These are phyloP conservation scores for Taiwanofungus camphoratus DNA, from an alignment of 1,284 basidiomycete species.

Conservation along the genomic window DNA sequence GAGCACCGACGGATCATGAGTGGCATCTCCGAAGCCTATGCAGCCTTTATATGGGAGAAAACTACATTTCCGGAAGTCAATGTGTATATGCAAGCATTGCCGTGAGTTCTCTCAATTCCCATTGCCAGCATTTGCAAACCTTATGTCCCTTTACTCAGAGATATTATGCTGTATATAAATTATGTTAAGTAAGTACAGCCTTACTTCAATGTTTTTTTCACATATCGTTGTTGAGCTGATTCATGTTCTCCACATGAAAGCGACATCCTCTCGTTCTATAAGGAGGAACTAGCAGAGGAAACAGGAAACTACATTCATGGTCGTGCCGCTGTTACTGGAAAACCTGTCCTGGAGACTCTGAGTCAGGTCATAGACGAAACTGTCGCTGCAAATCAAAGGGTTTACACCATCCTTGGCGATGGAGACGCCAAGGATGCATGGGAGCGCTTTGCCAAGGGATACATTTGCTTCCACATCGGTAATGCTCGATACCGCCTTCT, in stretches of 20 bases:
- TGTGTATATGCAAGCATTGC: not conserved
- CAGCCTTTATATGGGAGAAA: not conserved
- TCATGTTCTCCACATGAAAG: slow-evolving; percentile 6
- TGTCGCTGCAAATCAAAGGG: slow-evolving; percentile 5
- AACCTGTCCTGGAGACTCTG: not conserved
- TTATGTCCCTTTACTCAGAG: too few relatives aligned
- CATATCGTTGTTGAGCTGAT: not conserved
- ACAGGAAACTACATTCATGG: not conserved
- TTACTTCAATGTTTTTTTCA: not conserved
- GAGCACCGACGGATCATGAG: not conserved
- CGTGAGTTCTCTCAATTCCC: too few relatives aligned
- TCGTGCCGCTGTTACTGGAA: not conserved
- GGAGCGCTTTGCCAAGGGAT: slow-evolving; percentile 15
- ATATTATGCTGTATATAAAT: slow-evolving; percentile 3
- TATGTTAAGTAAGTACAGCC: slow-evolving; percentile 4
- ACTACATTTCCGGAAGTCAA: not conserved
- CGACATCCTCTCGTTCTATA: slow-evolving; percentile 21
- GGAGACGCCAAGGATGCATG: slow-evolving; percentile 12
- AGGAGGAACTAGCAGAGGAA: slow-evolving; percentile 10
- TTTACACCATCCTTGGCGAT: slow-evolving; percentile 9
- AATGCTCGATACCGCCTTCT: slow-evolving; percentile 13
- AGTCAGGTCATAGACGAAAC: not conserved
- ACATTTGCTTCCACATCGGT: slow-evolving; percentile 10
- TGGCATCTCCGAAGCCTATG: not conserved
- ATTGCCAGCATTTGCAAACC: too few relatives aligned